Conservation (phyloP, 495 filamentous ascomycete genomes). For the Aspergillus sclerotiicarbonarius region DNA sequence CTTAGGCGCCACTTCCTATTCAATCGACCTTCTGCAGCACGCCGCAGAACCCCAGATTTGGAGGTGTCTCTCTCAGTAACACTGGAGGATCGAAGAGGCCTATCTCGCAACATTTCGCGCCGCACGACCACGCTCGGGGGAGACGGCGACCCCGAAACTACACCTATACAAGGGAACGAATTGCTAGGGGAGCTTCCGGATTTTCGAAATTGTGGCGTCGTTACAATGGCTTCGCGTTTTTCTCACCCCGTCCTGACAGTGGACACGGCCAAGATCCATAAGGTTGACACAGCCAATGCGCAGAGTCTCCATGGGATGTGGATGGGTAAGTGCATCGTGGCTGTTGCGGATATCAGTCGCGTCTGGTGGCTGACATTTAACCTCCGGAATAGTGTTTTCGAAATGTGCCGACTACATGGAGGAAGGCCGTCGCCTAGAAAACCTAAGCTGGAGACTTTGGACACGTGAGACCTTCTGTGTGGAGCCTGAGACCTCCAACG, state of each 20-base stretch:
- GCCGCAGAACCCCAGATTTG: constrained; percentile 16
- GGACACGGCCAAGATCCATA: constrained; percentile 82
- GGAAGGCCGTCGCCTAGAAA: constrained; percentile 88
- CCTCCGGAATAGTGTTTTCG: constrained; percentile 69
- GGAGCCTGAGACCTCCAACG: constrained; percentile 57
- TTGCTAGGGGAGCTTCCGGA: constrained; percentile 11
- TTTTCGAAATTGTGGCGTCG: constrained; percentile 23
- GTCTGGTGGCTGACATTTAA: not conserved
- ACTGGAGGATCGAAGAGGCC: constrained; percentile 24
- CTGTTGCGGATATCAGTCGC: not conserved
- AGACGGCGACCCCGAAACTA: constrained; percentile 52
- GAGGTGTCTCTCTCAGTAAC: constrained; percentile 15
- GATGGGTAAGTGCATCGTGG: constrained; percentile 67
- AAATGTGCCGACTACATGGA: constrained; percentile 94
- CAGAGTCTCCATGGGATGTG: constrained; percentile 97
- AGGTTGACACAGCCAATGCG: constrained; percentile 87
- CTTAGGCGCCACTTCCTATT: constrained; percentile 21
- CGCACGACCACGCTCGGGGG: constrained; percentile 52
- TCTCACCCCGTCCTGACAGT: constrained; percentile 75
- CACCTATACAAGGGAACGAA: constrained; percentile 10
- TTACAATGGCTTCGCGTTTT: constrained; percentile 59
- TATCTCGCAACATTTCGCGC: constrained; percentile 33
- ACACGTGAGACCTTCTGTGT: constrained; percentile 95
- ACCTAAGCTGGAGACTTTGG: constrained; percentile 95
- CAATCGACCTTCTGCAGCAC: constrained; percentile 23